Base-by-base conservation (phyloP, 2,329 filamentous ascomycete genomes). In the Alternaria sp. region DNA sequence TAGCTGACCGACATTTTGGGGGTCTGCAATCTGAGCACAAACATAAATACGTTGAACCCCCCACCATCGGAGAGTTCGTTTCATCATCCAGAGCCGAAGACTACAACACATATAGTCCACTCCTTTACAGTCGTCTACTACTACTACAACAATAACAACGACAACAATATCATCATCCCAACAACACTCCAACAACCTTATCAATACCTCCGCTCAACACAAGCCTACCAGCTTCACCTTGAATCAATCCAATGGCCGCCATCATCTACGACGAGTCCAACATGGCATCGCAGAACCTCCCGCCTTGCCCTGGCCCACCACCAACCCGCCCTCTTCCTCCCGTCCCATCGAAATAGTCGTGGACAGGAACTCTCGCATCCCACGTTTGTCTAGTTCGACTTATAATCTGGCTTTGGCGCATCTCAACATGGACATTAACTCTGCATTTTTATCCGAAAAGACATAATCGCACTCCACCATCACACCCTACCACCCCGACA, bases 231-330 rank as follows among this genome's bases (percentile, higher is more conserved):
- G 48, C 46, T 49, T 36, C 39, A n/a, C 42, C 48, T n/a, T 51
- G 53, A 54, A 44, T 45, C 55, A 56, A 54, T 55, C 66, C 71
- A 75, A 74, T 75, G 72, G 71, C 71, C 61, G 71, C 71, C 50
- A 66, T 69, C 63, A 64, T 69, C 63, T 73, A 77, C 74, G 72
- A 80, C 68, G 74, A 77, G 63, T 68, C 69, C 63, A 71, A 65
- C 65, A 77, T 77, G 75, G 63, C 72, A 56, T 68, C 72, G 48
- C 70, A 79, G 57, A 80, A 78, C 70, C 78, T 81, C 42, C 80
- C 80, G 59, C 80, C 80, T 31, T 81, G 79, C 75, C 80, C 80
- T 39, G 80, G 80, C 54, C 80, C 80, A 62, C 80, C 80, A 70
- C 80, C 80, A 63, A 81, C 78, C 54, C 75, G 80, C 56, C 80